Percentiles rank a stretch among this genome's conserved stretches.
Evolutionary conservation across 768 basidiomycete species (phyloP).

Genomic region (Mycena olivaceomarginata): DNA sequence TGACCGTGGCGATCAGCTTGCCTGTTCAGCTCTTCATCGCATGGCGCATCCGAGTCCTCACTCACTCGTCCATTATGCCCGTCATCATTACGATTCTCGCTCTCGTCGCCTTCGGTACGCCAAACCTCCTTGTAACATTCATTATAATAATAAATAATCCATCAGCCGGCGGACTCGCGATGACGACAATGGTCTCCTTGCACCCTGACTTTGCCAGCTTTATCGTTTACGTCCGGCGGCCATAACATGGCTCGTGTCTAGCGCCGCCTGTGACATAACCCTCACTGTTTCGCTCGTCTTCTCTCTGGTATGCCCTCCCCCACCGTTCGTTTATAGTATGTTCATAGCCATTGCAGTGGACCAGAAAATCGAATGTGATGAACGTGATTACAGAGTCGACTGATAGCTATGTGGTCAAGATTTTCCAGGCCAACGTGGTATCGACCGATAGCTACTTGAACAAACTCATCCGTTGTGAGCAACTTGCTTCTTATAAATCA

Average conservation of each 20-base stretch:
- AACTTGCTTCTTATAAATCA: too few species aligned
- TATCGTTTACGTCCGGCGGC: conserved; percentile 10
- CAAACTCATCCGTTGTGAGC: background rate
- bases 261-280: conserved; percentile 23
- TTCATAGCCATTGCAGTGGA: background rate
- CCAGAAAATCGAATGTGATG: background rate
- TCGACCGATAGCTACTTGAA: too few species aligned
- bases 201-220: background rate
- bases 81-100: conserved; percentile 12
- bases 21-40: conserved; percentile 31
- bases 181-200: conserved; percentile 8
- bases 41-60: conserved; percentile 33
- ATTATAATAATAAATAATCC: background rate
- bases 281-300: conserved; percentile 26
- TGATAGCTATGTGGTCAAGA: conserved; percentile 20
- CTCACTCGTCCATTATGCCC: conserved; percentile 20
- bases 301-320: conserved; percentile 16
- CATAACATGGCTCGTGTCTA: conserved; percentile 33
- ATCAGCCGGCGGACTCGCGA: conserved; percentile 12
- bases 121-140: too few species aligned
- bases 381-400: background rate
- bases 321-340: too few species aligned
- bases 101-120: conserved; percentile 15
- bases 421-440: background rate
- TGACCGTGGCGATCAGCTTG: too few species aligned